Base-by-base conservation (phyloP, 192 early-diverging fungal genomes). In the Jimgerdemannia lactiflua region DNA sequence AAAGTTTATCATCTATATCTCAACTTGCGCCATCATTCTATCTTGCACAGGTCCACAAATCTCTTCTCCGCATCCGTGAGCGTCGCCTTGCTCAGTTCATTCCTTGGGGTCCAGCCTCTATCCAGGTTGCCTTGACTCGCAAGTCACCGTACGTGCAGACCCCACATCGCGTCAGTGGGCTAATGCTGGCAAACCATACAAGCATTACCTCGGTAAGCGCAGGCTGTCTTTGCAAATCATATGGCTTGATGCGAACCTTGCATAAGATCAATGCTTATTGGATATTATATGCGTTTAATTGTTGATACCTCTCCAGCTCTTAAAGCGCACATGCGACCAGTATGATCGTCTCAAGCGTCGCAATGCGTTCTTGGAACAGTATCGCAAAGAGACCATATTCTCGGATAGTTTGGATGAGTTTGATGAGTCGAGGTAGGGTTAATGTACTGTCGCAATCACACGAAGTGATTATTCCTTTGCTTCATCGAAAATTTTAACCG, bases 181-280 rank as follows among this genome's bases (percentile, higher is more conserved):
- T 99, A 66, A 99, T 99, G 98, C 84, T 99, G 70, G 98, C 98
- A 11, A 99, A 99, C 82, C 94, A 99, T 74, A 99, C 98, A 3
- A 94, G 95, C 77, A 96, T 97, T 75, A 88, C 90, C 3, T 90
- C 90, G 39, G 93, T 92, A 82, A 84, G 84, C 75, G 4, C 7
- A 19, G 44, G 19, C 7, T 43, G 44, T 40, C 43, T 40, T 75
- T n/a, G n/a, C 8, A 40, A 72, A 67, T 84, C 29, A 40, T 66
- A n/a, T n/a, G n/a, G n/a, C n/a, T n/a, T n/a, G n/a, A n/a, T n/a
- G n/a, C n/a, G n/a, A n/a, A n/a, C n/a, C n/a, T n/a, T n/a, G n/a
- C n/a, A n/a, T n/a, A n/a, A n/a, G n/a, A n/a, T n/a, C n/a, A n/a
- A n/a, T n/a, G n/a, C n/a, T n/a, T 64, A 18, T 10, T 49, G 11